Base-by-base conservation (phyloP, 2,329 filamentous ascomycete species). In the Aspergillus pseudoviridinutans region DNA sequence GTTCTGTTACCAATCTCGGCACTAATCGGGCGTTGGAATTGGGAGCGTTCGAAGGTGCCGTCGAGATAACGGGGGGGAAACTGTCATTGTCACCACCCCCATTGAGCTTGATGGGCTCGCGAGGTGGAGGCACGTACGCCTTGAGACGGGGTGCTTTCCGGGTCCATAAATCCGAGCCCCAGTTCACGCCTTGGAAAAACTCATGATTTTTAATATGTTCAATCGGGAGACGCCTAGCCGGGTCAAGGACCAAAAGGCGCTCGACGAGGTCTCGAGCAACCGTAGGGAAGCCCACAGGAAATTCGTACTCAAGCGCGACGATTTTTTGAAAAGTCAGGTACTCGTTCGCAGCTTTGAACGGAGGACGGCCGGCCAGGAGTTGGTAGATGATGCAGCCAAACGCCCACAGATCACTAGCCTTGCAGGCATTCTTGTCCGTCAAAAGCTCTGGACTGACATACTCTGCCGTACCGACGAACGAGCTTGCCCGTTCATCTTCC, bases 281-380 rank as follows among this genome's bases (percentile, higher is more conserved):
- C 4, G 87, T 80, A 1, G 94, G 94, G 66, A 99, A 99, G 1
- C 91, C 92, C 28, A 85, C 77, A 0, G 94, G 94, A 63, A 97
- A 99, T 49, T 93, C 89, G 71, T 97, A 99, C 55, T 99, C 93
- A 47, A 99, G 81, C 32, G 84, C 88, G 54, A 99, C 91, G 70
- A 99, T 99, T 76, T 97, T 99, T 73, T 99, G 94, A 71, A 99
- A 99, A 0, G 94, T 99, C 70, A 94, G 83, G 68, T 97, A 99
- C 72, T 99, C 94, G 65, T 96, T 97, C 14, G 84, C 89, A 44
- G 90, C 94, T 74, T 99, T 99, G 80, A 99, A 99, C 0, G 94
- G 94, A 5, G 94, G 94, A 59, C 94, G 83, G n/a, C 94, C 94
- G n/a, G 90, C 90, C 35, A 99, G 80, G 27, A 99, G 83, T 74